Evolutionary conservation across 2,329 filamentous ascomycete species (phyloP), one percentile per base, ranked within the genome.

Genomic region (Dactylellina leptospora): DNA sequence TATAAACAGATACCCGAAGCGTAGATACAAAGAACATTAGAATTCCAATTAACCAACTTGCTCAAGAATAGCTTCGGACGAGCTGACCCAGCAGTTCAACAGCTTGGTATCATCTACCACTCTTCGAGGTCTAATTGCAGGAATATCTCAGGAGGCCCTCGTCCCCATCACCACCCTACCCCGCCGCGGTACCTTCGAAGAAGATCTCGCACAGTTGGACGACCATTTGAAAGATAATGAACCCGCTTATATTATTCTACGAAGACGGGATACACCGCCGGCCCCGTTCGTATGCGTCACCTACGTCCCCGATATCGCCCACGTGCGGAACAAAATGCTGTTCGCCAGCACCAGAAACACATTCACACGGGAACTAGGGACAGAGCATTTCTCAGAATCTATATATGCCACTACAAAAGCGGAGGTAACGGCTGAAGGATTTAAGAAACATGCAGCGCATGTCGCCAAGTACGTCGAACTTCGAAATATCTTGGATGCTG

Each of bases 261-360:
- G 90, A 51, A 87, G 88, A 61, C 84, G 88, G 79, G 83, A 86
- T 55, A 78, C 80, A 36, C 54, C 60, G 4, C 60, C 77, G 8
- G 79, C 82, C 2, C 85, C 85, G n/a, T 87, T 92, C 74, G 81
- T 90, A 23, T 89, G 88, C 47, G 82, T 93, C 33, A 92, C 90
- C 33, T 95, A 92, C 79, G 87, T 95, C 4, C 91, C 91, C 23
- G 90, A 93, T 79, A 78, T 86, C 0, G 91, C 91, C 38, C 89
- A 88, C 25, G 90, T 95, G 63, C 87, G 91, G 38, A 89, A 92
- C 79, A 95, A 95, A 83, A 95, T 91, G 88, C 85, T 95, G 20
- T 93, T 93, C 79, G 90, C 91, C 4, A 86, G 87, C 22, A 93
- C 91, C 25, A 85, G 90, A 8, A 82, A 93, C 76, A 90, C 90